phyloP scores from a whole-genome alignment of 2,329 filamentous ascomycete genomes.

The Cladosporium sp. region DNA sequence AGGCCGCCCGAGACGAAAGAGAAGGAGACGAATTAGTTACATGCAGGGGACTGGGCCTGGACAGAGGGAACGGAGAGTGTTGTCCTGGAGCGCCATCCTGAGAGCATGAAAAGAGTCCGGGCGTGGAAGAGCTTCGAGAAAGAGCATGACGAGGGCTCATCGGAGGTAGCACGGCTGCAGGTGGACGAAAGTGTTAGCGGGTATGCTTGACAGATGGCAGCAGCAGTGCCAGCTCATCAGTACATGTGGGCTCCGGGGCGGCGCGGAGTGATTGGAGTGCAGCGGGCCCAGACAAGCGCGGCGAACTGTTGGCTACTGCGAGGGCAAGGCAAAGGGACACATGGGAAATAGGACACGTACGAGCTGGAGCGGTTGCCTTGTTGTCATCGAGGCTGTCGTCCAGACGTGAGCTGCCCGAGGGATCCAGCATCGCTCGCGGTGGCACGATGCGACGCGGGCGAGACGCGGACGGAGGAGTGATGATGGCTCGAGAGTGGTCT shows the following conservation, averaged over 20 bases:
- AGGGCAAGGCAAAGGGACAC: not conserved
- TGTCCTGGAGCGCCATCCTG: slow-evolving; percentile 20
- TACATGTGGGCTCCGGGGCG: slow-evolving; percentile 23
- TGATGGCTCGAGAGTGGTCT: slow-evolving; percentile 7
- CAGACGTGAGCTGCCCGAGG: not conserved
- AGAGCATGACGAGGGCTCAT: slow-evolving; percentile 24
- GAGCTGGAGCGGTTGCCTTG: slow-evolving; percentile 11
- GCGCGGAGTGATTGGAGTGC: slow-evolving; percentile 22
- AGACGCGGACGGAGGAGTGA: slow-evolving; percentile 8
- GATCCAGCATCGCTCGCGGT: slow-evolving; percentile 9
- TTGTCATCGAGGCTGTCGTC: not conserved
- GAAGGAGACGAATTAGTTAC: not conserved
- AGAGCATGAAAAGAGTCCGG: slow-evolving; percentile 10
- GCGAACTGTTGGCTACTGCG: slow-evolving; percentile 15
- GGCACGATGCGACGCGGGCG: slow-evolving; percentile 9
- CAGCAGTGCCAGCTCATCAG: slow-evolving; percentile 32
- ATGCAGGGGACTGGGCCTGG: not conserved
- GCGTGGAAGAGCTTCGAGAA: slow-evolving; percentile 6
- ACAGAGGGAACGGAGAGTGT: not conserved
- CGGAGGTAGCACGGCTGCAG: slow-evolving; percentile 29
- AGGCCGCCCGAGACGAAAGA: slow-evolving; percentile 16
- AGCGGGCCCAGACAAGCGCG: slow-evolving; percentile 13
- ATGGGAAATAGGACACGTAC: slow-evolving; percentile 1
- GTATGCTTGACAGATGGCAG: slow-evolving; percentile 26
- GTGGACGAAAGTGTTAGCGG: slow-evolving; percentile 28